Conservation (phyloP, 306 rosid genomes). For the Fagus crenata region DNA sequence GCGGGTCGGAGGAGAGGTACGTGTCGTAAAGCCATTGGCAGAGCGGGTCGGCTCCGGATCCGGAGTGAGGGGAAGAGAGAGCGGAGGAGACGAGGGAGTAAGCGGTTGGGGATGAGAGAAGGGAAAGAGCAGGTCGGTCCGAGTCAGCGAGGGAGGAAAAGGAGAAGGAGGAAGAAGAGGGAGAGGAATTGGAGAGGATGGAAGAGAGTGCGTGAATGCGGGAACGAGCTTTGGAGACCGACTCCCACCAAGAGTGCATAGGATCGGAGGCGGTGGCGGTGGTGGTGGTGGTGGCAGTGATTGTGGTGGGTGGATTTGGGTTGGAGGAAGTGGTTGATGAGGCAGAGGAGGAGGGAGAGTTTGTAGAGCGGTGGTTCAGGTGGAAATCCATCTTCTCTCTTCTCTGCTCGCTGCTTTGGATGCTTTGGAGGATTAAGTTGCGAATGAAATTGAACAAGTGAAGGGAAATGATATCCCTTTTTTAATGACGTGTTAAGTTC, state of each 20-base stretch:
- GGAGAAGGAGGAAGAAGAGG: constrained; percentile 32
- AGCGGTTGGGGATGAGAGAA: constrained; percentile 68
- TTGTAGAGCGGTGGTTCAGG: constrained; percentile 29
- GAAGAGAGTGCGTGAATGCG: constrained; percentile 81
- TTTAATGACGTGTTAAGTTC: no score
- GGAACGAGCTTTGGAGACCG: constrained; percentile 84
- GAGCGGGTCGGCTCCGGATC: constrained; percentile 84
- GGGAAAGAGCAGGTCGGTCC: constrained; percentile 96
- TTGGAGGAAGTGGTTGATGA: constrained; percentile 41
- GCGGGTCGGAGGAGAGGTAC: constrained; percentile 81
- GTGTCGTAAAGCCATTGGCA: constrained; percentile 99
- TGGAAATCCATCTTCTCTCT: constrained; percentile 49
- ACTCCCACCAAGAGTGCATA: constrained; percentile 98
- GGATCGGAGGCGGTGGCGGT: constrained; percentile 46
- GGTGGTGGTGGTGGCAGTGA: constrained; percentile 16
- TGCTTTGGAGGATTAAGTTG: no score
- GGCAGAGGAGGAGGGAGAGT: constrained; percentile 35
- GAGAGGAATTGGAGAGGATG: constrained; percentile 37
- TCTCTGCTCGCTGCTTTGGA: no score
- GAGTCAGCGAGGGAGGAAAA: constrained; percentile 84
- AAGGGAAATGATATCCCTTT: no score
- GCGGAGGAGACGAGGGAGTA: constrained; percentile 56
- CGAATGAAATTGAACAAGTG: no score
- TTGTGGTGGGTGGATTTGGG: constrained; percentile 12
- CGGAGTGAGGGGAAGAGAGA: constrained; percentile 50